phyloP scores from a whole-genome alignment of 148 eudicot species.

The Chenopodium album region DNA sequence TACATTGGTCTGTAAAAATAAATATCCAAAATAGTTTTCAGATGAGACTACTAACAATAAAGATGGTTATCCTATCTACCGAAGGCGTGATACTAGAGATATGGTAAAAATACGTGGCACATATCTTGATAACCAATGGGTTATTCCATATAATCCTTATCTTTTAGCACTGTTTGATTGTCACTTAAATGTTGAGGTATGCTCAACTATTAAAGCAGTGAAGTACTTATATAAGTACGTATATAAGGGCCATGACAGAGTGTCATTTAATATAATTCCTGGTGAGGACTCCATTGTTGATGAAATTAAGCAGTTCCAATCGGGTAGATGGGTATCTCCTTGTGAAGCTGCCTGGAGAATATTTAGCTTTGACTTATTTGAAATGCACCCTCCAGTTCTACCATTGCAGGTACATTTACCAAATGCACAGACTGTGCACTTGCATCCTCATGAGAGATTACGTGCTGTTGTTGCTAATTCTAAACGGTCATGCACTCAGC shows the following conservation, averaged over 20 bases:
- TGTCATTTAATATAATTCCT: too few species aligned
- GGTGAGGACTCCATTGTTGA: background rate
- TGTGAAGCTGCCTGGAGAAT: slow-evolving; percentile 21
- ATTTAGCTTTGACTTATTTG: slow-evolving; percentile 8
- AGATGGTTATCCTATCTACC: too few species aligned
- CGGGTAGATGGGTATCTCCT: slow-evolving; percentile 17
- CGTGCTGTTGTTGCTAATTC: too few species aligned
- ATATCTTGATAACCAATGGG: background rate
- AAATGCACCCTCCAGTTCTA: slow-evolving; percentile 15
- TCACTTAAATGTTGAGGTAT: background rate
- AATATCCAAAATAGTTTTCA: too few species aligned
- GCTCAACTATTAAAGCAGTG: slow-evolving; percentile 7
- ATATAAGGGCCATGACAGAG: too few species aligned
- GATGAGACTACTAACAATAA: too few species aligned
- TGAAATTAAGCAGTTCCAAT: slow-evolving; percentile 12
- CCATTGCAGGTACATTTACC: background rate
- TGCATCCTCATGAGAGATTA: background rate
- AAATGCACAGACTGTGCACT: background rate
- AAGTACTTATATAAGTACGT: slow-evolving; percentile 24
- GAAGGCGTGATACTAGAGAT: too few species aligned
- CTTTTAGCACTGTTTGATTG: too few species aligned
- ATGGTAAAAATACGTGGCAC: too few species aligned
- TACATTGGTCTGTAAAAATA: too few species aligned
- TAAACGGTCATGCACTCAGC: background rate
- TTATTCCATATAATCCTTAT: slow-evolving; percentile 19